Conservation (phyloP, 148 eudicot species). For the Persicaria tinctoria region DNA sequence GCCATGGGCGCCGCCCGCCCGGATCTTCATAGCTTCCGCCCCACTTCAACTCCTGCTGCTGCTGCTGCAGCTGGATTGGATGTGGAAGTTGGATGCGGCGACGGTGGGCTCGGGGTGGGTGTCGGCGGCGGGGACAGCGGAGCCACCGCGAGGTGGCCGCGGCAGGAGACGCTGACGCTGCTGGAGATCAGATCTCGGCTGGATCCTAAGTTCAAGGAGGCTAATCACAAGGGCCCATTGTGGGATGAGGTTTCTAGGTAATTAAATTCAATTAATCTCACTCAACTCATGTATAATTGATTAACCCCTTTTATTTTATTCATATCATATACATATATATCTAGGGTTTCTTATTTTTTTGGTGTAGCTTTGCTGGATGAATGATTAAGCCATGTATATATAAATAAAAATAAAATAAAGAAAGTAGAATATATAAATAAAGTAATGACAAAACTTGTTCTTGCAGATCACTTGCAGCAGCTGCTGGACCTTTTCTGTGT, state of each 20-base stretch:
- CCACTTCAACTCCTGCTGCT: not conserved
- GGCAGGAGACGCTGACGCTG: constrained; percentile 83
- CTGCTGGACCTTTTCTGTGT: not conserved
- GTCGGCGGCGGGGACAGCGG: constrained; percentile 33
- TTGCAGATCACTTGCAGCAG: not conserved
- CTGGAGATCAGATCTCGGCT: constrained; percentile 85
- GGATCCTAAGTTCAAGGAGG: constrained; percentile 85
- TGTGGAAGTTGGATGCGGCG: not conserved
- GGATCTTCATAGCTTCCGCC: not conserved
- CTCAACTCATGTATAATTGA: not conserved
- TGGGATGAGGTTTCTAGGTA: constrained; percentile 99
- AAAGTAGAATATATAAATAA: not conserved
- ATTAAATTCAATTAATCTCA: not conserved
- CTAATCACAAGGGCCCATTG: constrained; percentile 90
- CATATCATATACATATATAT: not conserved
- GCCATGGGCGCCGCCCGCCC: not conserved
- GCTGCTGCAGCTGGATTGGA: not conserved
- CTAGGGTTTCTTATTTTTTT: not conserved
- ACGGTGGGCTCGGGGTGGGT: constrained; percentile 19
- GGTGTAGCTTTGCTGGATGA: too few species aligned
- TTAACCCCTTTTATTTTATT: not conserved
- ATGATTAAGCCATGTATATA: not conserved
- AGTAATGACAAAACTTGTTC: not conserved
- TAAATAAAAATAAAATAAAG: not conserved
- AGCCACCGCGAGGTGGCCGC: constrained; percentile 69